Conservation (phyloP, 1,284 basidiomycete species). For the Microbotryum violaceum region DNA sequence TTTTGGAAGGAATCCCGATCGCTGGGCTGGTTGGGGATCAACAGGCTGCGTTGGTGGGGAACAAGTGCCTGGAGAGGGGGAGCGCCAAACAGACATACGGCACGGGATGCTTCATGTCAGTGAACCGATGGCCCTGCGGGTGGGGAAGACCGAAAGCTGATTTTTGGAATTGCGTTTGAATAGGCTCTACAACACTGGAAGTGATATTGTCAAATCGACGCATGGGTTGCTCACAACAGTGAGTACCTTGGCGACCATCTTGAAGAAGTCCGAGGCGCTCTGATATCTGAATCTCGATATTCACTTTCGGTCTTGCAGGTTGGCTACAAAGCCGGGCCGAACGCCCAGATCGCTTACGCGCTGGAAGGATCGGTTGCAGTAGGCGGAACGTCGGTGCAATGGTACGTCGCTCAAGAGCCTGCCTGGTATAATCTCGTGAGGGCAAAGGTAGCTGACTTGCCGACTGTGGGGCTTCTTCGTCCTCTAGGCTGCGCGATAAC, state of each 20-base stretch:
- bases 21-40: constrained; percentile 93
- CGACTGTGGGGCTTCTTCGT: not conserved
- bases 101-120: constrained; percentile 80
- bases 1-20: constrained; percentile 71
- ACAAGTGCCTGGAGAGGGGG: constrained; percentile 67
- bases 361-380: constrained; percentile 93
- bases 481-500: constrained; percentile 69
- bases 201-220: constrained; percentile 70
- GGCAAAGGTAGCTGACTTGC: not conserved
- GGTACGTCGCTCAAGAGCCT: constrained; percentile 45
- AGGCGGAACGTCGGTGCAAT: constrained; percentile 90
- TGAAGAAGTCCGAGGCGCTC: too few species aligned
- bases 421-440: not conserved
- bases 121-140: not conserved
- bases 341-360: constrained; percentile 76
- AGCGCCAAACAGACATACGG: constrained; percentile 47
- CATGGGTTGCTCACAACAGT: constrained; percentile 87
- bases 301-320: constrained; percentile 48
- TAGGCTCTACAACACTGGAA: constrained; percentile 78
- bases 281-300: not conserved
- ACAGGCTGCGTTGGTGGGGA: constrained; percentile 91
- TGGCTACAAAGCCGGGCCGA: constrained; percentile 82
- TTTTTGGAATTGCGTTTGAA: not conserved
- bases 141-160: not conserved
- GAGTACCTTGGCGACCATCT: constrained; percentile 29